A percentile compares a stretch with the other conserved stretches of the same genome.
These are phyloP conservation scores for Elsinoe arachidis DNA, from an alignment of 2,329 filamentous ascomycete genomes.

Conservation along the genomic window DNA sequence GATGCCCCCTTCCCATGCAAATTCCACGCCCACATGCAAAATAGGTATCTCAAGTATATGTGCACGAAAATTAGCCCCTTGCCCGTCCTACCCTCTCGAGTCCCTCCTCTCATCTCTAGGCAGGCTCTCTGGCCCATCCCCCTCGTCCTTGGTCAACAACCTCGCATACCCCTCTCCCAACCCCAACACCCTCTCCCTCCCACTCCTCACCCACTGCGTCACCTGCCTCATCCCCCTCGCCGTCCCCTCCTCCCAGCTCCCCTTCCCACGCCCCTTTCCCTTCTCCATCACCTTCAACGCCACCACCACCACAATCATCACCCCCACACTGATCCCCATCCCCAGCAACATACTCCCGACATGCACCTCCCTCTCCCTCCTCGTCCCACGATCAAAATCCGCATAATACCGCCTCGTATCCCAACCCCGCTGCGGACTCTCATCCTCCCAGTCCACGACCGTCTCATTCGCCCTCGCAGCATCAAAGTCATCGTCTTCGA, in stretches of 20 bases:
- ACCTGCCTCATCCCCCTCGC: not conserved
- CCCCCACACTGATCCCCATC: not conserved
- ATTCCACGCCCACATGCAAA: not conserved
- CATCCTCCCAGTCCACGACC: slow-evolving; percentile 19
- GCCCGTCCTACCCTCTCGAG: not conserved
- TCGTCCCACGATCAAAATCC: slow-evolving; percentile 2
- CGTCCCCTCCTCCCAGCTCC: not conserved
- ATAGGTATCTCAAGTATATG: slow-evolving; percentile 10
- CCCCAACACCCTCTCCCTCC: not conserved
- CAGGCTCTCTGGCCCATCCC: not conserved
- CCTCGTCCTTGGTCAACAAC: not conserved
- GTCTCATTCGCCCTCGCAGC: slow-evolving; percentile 13
- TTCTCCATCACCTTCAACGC: not conserved
- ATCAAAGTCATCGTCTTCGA: slow-evolving; percentile 22
- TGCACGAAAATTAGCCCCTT: not conserved
- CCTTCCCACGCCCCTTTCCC: not conserved
- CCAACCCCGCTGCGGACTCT: slow-evolving; percentile 26
- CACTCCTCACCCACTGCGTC: not conserved
- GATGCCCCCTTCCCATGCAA: not conserved
- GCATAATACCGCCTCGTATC: slow-evolving; percentile 28
- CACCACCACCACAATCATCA: not conserved
- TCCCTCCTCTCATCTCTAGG: slow-evolving; percentile 2
- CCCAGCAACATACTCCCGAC: slow-evolving; percentile 5
- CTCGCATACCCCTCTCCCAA: not conserved
- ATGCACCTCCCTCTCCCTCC: not conserved